Conservation (phyloP, 2,329 filamentous ascomycete genomes). For the Waltergamsia citrina region DNA sequence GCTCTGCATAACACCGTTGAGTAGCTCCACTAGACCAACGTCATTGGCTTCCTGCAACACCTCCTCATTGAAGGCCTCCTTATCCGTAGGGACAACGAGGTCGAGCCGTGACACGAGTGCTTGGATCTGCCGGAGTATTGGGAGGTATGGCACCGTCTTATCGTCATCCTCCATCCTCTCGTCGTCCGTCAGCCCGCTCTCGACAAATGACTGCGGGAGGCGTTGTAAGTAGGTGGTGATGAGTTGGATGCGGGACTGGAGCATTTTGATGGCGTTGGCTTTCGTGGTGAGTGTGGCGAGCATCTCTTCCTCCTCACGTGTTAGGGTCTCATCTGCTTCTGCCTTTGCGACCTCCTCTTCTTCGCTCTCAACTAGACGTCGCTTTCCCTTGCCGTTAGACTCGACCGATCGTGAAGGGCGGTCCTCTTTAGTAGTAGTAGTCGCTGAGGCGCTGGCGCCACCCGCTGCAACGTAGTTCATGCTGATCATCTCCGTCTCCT, state of each 20-base stretch:
- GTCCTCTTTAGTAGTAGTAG: slow-evolving; percentile 30
- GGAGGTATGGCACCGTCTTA: slow-evolving; percentile 46
- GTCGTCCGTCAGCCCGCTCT: slow-evolving; percentile 32
- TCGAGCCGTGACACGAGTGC: slow-evolving; percentile 76
- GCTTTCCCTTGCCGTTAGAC: slow-evolving; percentile 43
- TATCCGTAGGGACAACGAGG: slow-evolving; percentile 66
- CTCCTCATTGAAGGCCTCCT: slow-evolving; percentile 57
- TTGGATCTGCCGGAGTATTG: slow-evolving; percentile 79
- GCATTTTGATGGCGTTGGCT: slow-evolving; percentile 87
- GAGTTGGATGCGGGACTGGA: slow-evolving; percentile 66
- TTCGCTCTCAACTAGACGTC: slow-evolving; percentile 20
- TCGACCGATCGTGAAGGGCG: slow-evolving; percentile 31
- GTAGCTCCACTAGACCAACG: slow-evolving; percentile 66
- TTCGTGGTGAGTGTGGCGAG: slow-evolving; percentile 69
- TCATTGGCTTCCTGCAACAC: slow-evolving; percentile 74
- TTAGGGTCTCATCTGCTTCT: slow-evolving; percentile 32
- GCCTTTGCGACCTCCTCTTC: slow-evolving; percentile 16
- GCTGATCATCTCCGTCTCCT: slow-evolving; percentile 95
- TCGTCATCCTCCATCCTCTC: slow-evolving; percentile 17
- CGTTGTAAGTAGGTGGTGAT: slow-evolving; percentile 68
- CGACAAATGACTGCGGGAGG: slow-evolving; percentile 57
- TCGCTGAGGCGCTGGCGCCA: slow-evolving; percentile 67
- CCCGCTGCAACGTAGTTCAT: slow-evolving; percentile 88
- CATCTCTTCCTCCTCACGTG: slow-evolving; percentile 50
- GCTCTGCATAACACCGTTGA: slow-evolving; percentile 67